phyloP scores from a whole-genome alignment of 164 flowering plant species.

The Saururus chinensis region DNA sequence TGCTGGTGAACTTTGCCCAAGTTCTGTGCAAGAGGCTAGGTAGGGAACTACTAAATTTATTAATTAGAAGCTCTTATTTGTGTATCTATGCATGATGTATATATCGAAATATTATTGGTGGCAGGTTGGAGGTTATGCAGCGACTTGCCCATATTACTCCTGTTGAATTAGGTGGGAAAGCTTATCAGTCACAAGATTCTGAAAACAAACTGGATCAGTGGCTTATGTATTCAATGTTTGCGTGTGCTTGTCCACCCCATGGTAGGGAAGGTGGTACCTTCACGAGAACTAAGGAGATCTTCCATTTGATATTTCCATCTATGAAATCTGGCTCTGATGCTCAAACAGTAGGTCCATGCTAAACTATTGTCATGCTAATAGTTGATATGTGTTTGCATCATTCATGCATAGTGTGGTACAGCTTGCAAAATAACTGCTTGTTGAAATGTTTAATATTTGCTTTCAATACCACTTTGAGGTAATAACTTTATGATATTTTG shows the following conservation, averaged over 20 bases:
- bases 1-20: constrained; percentile 89
- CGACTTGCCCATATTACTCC: constrained; percentile 91
- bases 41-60: constrained; percentile 21
- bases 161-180: constrained; percentile 89
- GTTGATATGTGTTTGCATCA: neutral
- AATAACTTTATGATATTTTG: too few relatives aligned
- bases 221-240: constrained; percentile 95
- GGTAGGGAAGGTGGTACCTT: constrained; percentile 49
- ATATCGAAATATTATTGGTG: constrained; percentile 3
- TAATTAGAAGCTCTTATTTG: neutral
- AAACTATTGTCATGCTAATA: neutral
- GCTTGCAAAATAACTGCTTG: too few relatives aligned
- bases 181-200: constrained; percentile 76
- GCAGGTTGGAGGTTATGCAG: constrained; percentile 73
- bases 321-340: constrained; percentile 90
- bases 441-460: too few relatives aligned
- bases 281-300: constrained; percentile 62
- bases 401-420: too few relatives aligned
- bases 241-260: constrained; percentile 88
- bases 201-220: constrained; percentile 96
- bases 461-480: too few relatives aligned
- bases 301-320: constrained; percentile 81
- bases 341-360: constrained; percentile 43
- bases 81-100: neutral
- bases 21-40: constrained; percentile 91